Evolutionary conservation across 2,329 filamentous ascomycete genomes (phyloP).

Genomic region (Emergomyces orientalis): DNA sequence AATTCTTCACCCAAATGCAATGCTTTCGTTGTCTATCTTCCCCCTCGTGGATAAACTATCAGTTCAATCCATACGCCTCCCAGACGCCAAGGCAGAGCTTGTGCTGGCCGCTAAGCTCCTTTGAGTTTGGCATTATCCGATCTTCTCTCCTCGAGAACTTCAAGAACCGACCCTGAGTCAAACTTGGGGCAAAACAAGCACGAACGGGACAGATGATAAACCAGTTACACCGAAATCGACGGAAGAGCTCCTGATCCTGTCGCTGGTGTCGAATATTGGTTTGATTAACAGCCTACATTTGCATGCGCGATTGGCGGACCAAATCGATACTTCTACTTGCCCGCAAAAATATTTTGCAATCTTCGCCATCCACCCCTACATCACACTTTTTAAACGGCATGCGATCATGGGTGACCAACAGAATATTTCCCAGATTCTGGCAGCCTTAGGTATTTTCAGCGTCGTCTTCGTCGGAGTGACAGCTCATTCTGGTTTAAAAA

Average conservation of each 20-base stretch:
- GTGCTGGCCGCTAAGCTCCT: constrained; percentile 4
- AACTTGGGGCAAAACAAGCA: neutral
- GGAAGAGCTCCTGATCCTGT: neutral
- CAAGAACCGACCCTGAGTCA: constrained; percentile 14
- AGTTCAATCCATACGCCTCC: too few relatives aligned
- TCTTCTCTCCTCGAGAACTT: constrained; percentile 6
- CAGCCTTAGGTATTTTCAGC: constrained; percentile 38
- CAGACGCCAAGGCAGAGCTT: neutral
- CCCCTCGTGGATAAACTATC: too few relatives aligned
- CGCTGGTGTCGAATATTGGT: neutral
- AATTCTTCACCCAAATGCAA: too few relatives aligned
- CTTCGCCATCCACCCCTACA: neutral
- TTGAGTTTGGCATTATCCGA: constrained; percentile 1
- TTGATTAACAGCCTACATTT: neutral
- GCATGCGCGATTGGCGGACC: neutral
- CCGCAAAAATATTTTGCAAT: constrained; percentile 2
- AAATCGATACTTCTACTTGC: neutral
- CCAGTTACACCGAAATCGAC: neutral
- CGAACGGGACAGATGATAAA: neutral
- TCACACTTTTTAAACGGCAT: neutral
- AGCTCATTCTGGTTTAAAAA: neutral
- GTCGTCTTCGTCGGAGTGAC: neutral
- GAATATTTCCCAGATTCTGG: constrained; percentile 42
- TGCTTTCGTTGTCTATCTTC: neutral
- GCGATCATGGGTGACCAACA: constrained; percentile 10